Base-by-base conservation (phyloP, 805 yeast genomes). In the Scheffersomyces stipitis region DNA sequence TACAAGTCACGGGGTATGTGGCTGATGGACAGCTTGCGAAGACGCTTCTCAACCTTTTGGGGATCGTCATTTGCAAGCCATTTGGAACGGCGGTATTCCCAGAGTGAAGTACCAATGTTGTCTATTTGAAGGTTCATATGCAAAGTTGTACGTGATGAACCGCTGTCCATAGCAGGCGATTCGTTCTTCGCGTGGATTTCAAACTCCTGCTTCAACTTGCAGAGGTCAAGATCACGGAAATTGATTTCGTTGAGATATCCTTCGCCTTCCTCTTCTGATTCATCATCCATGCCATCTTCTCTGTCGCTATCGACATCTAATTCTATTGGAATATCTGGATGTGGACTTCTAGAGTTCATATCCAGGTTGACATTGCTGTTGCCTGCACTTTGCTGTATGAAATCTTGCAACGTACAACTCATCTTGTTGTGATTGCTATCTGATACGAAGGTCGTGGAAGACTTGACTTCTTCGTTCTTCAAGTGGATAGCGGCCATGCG, bases 11-110 rank as follows among this genome's bases (percentile, higher is more conserved):
- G 60, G 14, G 78, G 69, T 31, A 75, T 59, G 40, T 60, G 61
- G n/a, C 45, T 52, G 26, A 68, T 48, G 13, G 58, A 44, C 49
- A 46, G 51, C 20, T 36, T 30, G 3, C 34, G 33, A n/a, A 41
- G 30, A 22, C 57, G 33, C 16, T 28, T 33, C 20, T 38, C 33
- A 4, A 42, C 36, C 28, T 54, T 48, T 18, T 56, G 60, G 3
- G 59, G 52, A 3, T 65, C 50, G n/a, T 70, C 66, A 18, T 23
- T 17, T 14, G 59, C 52, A 14, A 76, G 55, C 97, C 97, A 90
- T 40, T 78, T 72, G 6, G 64, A 56, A 38, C 96, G 73, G 40
- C 88, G 77, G 31, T 69, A 60, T 34, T 76, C 74, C 96, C 96
- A 90, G 30, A 85, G 69, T 9, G 62, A 62, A 28, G 74, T 73